Evolutionary conservation across 2,329 filamentous ascomycete genomes (phyloP).

Genomic region (Penicillium crustosum): DNA sequence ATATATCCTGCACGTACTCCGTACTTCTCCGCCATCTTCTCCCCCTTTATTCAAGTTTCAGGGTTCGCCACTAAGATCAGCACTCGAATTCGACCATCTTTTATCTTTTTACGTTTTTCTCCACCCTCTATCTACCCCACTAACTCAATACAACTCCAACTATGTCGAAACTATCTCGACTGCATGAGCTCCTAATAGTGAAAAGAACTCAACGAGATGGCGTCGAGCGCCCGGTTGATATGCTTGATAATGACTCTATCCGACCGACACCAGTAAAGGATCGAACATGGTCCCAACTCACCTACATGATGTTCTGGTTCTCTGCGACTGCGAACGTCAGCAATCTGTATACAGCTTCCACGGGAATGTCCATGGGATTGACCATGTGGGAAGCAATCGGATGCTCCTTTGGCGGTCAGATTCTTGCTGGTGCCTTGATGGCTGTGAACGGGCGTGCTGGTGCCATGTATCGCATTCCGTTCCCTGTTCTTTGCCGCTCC

Average conservation of each 20-base stretch:
- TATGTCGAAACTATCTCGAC: conserved; percentile 6
- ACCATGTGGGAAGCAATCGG: conserved; percentile 53
- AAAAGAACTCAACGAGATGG: conserved; percentile 23
- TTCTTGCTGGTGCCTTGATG: conserved; percentile 36
- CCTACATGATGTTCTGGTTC: conserved; percentile 49
- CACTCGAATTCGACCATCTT: not conserved
- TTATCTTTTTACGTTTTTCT: not conserved
- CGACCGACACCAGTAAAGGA: conserved; percentile 42
- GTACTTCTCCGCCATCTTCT: not conserved
- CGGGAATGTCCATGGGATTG: conserved; percentile 46
- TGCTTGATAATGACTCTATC: conserved; percentile 45
- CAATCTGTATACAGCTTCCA: conserved; percentile 42
- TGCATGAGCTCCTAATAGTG: conserved; percentile 20
- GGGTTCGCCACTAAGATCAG: not conserved
- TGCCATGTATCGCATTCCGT: conserved; percentile 48
- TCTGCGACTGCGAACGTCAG: conserved; percentile 40
- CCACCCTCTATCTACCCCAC: not conserved
- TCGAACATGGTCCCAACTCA: conserved; percentile 44
- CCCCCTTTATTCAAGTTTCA: not conserved
- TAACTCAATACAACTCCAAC: not conserved
- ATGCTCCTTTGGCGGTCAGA: conserved; percentile 44
- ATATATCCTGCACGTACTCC: not conserved
- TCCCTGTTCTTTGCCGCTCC: conserved; percentile 45
- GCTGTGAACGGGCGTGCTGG: conserved; percentile 46
- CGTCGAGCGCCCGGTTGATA: conserved; percentile 9